A percentile compares a stretch with the other conserved stretches of the same genome.
Conservation (phyloP, 768 basidiomycete species). For the Pleurotus sapidus region DNA sequence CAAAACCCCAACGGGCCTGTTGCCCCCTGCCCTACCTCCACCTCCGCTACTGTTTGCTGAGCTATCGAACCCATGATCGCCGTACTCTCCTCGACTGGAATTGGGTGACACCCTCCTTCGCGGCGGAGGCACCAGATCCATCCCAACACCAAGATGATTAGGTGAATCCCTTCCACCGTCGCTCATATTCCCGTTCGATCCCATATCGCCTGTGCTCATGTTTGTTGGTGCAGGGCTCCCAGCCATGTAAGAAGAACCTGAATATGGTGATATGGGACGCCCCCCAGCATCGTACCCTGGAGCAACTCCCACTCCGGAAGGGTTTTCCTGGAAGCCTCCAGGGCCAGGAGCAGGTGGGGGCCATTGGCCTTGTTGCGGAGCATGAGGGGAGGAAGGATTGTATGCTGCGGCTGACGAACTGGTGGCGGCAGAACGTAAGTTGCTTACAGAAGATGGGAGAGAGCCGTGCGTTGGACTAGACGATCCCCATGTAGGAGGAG, state of each 20-base stretch:
- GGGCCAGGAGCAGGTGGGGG: conserved; percentile 32
- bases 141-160: neutral
- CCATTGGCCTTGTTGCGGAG: conserved; percentile 37
- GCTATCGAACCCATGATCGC: neutral
- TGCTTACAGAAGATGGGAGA: conserved; percentile 26
- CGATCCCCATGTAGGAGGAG: conserved; percentile 26
- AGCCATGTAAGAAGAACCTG: conserved; percentile 16
- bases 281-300: conserved; percentile 13
- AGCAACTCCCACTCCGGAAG: conserved; percentile 15
- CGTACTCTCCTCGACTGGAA: conserved; percentile 43
- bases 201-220: neutral
- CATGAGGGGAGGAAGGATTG: conserved; percentile 25
- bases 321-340: conserved; percentile 8
- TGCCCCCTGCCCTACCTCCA: conserved; percentile 47
- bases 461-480: conserved; percentile 28
- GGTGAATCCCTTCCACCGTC: neutral
- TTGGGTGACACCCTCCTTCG: conserved; percentile 56
- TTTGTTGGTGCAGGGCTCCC: neutral
- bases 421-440: conserved; percentile 25
- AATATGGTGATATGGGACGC: conserved; percentile 17
- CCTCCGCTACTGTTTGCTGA: conserved; percentile 7
- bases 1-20: conserved; percentile 69
- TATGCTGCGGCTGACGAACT: conserved; percentile 29
- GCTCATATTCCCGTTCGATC: neutral
- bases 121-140: conserved; percentile 54